Evolutionary conservation across 257 asterid genomes (phyloP).

Genomic region (Nicotiana tomentosiformis): DNA sequence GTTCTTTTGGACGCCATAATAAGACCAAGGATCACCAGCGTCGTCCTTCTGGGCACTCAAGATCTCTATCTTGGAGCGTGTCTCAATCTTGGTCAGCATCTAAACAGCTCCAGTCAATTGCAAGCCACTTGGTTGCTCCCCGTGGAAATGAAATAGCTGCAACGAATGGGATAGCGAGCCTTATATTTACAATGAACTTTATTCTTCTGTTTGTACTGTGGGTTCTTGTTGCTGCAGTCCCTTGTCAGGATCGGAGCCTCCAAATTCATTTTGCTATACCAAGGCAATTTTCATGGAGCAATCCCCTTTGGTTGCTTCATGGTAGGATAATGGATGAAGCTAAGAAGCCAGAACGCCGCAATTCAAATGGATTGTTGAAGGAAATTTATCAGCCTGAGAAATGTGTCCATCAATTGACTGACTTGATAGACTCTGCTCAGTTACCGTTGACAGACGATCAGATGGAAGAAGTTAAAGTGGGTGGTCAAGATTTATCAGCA

Average conservation of each 20-base stretch:
- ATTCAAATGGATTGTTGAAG: constrained; percentile 54
- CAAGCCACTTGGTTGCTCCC: constrained; percentile 59
- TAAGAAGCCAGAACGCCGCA: constrained; percentile 63
- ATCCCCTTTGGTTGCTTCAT: constrained; percentile 52
- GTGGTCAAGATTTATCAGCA: constrained; percentile 36
- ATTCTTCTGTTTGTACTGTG: constrained; percentile 72
- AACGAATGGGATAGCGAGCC: constrained; percentile 52
- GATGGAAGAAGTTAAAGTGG: constrained; percentile 45
- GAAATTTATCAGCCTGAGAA: constrained; percentile 66
- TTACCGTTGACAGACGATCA: constrained; percentile 57
- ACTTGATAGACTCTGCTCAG: constrained; percentile 59
- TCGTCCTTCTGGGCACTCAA: constrained; percentile 53
- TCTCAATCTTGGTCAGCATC: constrained; percentile 90
- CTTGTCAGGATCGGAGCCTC: constrained; percentile 84
- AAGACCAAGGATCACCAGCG: constrained; percentile 59
- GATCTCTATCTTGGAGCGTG: constrained; percentile 96
- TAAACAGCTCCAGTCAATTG: constrained; percentile 79
- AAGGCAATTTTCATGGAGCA: constrained; percentile 64
- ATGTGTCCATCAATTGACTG: constrained; percentile 53
- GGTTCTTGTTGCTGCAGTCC: constrained; percentile 82
- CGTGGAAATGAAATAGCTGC: constrained; percentile 59
- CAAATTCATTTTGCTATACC: constrained; percentile 58
- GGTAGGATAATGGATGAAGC: constrained; percentile 56
- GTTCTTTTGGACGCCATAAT: constrained; percentile 60
- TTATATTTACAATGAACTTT: constrained; percentile 65